Evolutionary conservation across 2,329 filamentous ascomycete genomes (phyloP), one percentile per base, ranked within the genome.

Genomic region (Talaromyces verruculosus): DNA sequence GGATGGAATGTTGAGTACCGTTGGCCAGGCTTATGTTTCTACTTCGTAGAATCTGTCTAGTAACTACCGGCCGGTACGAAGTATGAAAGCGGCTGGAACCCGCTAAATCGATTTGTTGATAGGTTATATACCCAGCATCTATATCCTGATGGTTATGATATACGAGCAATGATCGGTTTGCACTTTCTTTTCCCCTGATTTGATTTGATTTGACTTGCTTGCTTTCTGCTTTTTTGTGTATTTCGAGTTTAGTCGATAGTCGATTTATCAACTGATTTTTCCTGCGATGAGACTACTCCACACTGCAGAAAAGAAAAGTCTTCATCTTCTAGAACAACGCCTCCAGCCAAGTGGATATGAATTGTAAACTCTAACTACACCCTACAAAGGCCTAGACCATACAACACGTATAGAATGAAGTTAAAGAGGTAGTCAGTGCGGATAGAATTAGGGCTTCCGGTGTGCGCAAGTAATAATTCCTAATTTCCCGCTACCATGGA

Each of bases 1-100:
- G 25, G 73, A 72, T 3, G 65, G 47, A 37, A 53, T 55, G 3
- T 65, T 77, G 65, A 77, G 74, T 66, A 15, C 66, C 11, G 73
- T 73, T 49, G 77, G 78, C 25, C 35, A 73, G 59, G 69, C 71
- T 30, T 80, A 79, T 28, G 53, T 58, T 57, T 33, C 65, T n/a
- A 51, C 49, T 41, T 59, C 49, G 15, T 66, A 63, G 64, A 15
- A 41, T 5, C 43, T 45, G 19, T 45, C 35, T 8, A n/a, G 25
- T 19, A 25, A 25, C 25, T 4, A 58, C 33, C 39, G 7, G 3
- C 15, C 10, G 15, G 25, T 60, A 39, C 53, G 2, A 7, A 35
- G 1, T 17, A 4, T 39, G 33, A 37, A 35, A 25, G 59, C 59
- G 35, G 59, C 59, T 61, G 59, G 59, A 43, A 30, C 19, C 57